Conservation (phyloP, 2,329 filamentous ascomycete species). For the Verticillium dahliae region DNA sequence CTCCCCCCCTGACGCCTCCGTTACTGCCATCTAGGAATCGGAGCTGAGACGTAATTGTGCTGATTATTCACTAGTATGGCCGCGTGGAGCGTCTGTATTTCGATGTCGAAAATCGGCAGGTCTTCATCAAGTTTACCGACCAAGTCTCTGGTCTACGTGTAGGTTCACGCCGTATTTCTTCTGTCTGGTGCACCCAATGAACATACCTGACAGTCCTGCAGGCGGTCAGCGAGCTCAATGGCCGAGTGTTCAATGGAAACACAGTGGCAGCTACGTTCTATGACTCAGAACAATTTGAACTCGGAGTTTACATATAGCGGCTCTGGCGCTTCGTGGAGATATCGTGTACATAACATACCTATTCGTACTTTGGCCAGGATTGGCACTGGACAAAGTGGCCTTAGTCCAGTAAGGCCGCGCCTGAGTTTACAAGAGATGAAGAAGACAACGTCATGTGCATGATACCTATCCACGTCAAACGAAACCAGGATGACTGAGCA, state of each 20-base stretch:
- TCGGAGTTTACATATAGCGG: slow-evolving; percentile 40
- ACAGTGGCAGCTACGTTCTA: slow-evolving; percentile 77
- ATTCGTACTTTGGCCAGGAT: too few relatives aligned
- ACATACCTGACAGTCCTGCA: slow-evolving; percentile 22
- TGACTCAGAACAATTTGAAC: slow-evolving; percentile 74
- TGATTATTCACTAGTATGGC: slow-evolving; percentile 55
- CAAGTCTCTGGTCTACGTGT: slow-evolving; percentile 78
- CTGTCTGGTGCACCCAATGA: neutral
- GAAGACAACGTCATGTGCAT: too few relatives aligned
- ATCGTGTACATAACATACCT: too few relatives aligned
- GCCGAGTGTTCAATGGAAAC: slow-evolving; percentile 83
- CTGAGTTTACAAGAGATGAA: too few relatives aligned
- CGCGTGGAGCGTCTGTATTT: slow-evolving; percentile 75
- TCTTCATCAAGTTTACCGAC: slow-evolving; percentile 92
- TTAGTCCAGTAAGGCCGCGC: too few relatives aligned
- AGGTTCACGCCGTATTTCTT: slow-evolving; percentile 27
- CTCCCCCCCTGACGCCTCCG: neutral
- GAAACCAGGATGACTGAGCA: neutral
- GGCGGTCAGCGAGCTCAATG: slow-evolving; percentile 86
- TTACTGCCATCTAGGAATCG: neutral
- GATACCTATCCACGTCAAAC: too few relatives aligned
- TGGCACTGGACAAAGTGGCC: neutral
- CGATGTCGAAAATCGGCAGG: slow-evolving; percentile 55
- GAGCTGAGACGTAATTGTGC: neutral
- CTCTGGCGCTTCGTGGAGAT: too few relatives aligned